Percentiles rank a stretch among this genome's conserved stretches.
Evolutionary conservation across 2,329 filamentous ascomycete species (phyloP).

Genomic region (Myriosclerotinia duriaeana): DNA sequence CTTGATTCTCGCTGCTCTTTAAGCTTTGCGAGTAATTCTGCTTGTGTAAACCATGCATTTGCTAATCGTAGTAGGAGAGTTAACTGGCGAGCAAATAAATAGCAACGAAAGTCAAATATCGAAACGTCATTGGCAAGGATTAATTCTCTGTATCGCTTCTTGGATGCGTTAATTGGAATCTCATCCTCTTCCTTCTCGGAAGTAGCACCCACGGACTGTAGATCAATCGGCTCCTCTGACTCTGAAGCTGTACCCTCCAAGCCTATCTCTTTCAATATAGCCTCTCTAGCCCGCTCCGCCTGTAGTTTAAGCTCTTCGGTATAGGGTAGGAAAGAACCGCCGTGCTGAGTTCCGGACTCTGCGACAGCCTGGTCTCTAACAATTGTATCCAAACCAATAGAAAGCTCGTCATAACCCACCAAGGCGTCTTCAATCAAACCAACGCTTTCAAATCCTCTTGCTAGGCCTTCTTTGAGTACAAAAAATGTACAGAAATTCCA

Average conservation of each 20-base stretch:
- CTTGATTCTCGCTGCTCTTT: slow-evolving; percentile 61
- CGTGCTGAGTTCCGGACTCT: slow-evolving; percentile 62
- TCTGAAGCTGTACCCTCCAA: slow-evolving; percentile 42
- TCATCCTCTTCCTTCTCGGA: slow-evolving; percentile 49
- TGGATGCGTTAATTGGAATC: slow-evolving; percentile 61
- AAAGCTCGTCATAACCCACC: slow-evolving; percentile 91
- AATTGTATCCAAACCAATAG: slow-evolving; percentile 79
- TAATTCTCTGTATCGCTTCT: slow-evolving; percentile 84
- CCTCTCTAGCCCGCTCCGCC: slow-evolving; percentile 53
- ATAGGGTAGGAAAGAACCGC: slow-evolving; percentile 68
- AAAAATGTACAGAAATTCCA: slow-evolving; percentile 99
- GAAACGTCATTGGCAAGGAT: slow-evolving; percentile 96
- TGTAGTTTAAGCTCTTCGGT: slow-evolving; percentile 71
- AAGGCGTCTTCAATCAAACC: slow-evolving; percentile 93
- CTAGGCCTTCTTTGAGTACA: slow-evolving; percentile 91
- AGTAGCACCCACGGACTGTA: slow-evolving; percentile 48
- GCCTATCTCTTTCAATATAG: slow-evolving; percentile 42
- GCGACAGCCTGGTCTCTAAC: slow-evolving; percentile 69
- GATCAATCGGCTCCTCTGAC: slow-evolving; percentile 48
- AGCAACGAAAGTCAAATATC: slow-evolving; percentile 90
- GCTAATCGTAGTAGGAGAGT: slow-evolving; percentile 77
- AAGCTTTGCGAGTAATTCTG: slow-evolving; percentile 61
- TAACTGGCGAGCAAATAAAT: slow-evolving; percentile 89
- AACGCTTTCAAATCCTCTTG: slow-evolving; percentile 91
- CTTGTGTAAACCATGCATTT: slow-evolving; percentile 65